Evolutionary conservation across 1,284 basidiomycete species (phyloP), one percentile per base, ranked within the genome.

Genomic region (Sporisorium scitamineum): DNA sequence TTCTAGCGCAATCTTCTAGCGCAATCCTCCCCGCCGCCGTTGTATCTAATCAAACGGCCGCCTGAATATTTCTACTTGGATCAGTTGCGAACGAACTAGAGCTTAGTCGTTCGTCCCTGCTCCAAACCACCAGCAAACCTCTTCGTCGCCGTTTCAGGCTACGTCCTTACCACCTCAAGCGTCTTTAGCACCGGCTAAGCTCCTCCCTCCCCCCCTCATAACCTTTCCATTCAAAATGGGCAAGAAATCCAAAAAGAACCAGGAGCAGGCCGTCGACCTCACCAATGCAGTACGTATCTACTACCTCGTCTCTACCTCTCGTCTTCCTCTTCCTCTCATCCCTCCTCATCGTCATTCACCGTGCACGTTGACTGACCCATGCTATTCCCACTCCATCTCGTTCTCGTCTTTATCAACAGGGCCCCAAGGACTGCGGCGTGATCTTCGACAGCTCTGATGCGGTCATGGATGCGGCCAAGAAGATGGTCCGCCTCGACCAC

Each of bases 401-500:
- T 13, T 29, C 24, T 22, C 32, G 16, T 41, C 18, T 24, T 16
- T 52, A 3, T 37, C 47, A 37, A 63, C 62, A 79, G 77, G 74
- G 71, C 44, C 78, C 79, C 55, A 69, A 66, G 66, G 73, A 79
- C 70, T 80, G 80, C 65, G 75, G 80, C 39, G 75, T 82, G 57
- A 61, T 74, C 54, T 82, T 82, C 53, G 76, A 81, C 70, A 76
- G 76, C 56, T 75, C 76, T 27, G 81, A 82, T 44, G 64, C 65
- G 32, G 70, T 68, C 54, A 34, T 81, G 60, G 76, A 83, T 39
- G 65, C 72, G 55, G 76, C 78, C 55, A 64, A 37, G 60, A 63
- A 77, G 67, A 72, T 78, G 72, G 70, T 81, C 54, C 64, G 74
- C 32, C 75, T 83, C 44, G 57, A 64, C 57, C 80, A 81, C 69